These are phyloP conservation scores for Endoconidiophora polonica DNA, from an alignment of 2,329 filamentous ascomycete species.

Conservation along the genomic window DNA sequence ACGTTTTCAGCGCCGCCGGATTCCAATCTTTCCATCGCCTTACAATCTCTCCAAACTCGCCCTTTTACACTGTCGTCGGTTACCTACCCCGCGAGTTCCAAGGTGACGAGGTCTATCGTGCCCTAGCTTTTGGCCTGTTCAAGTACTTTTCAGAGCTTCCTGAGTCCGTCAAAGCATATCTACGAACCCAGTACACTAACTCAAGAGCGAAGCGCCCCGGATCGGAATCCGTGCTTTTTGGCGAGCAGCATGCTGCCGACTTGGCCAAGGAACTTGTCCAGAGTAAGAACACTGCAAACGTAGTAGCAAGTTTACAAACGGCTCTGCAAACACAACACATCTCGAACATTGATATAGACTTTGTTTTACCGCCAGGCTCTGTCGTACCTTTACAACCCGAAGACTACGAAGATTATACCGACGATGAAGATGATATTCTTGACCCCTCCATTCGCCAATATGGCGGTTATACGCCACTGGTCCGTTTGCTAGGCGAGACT, in stretches of 20 bases:
- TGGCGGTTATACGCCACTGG: conserved; percentile 57
- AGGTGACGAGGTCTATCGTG: conserved; percentile 83
- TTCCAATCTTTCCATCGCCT: conserved; percentile 81
- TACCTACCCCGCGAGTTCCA: conserved; percentile 85
- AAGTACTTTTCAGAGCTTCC: conserved; percentile 90
- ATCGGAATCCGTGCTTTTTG: conserved; percentile 56
- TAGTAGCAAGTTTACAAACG: conserved; percentile 55
- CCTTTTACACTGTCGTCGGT: conserved; percentile 78
- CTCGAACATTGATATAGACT: conserved; percentile 73
- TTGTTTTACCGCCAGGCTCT: conserved; percentile 64
- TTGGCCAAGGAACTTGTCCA: conserved; percentile 70
- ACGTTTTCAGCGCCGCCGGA: conserved; percentile 79
- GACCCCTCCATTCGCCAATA: conserved; percentile 53
- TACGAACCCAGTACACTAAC: conserved; percentile 38
- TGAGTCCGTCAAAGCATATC: conserved; percentile 52
- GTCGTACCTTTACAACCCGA: conserved; percentile 48
- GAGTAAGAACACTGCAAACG: conserved; percentile 58
- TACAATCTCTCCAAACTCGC: conserved; percentile 81
- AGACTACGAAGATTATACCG: conserved; percentile 40
- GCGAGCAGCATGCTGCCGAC: conserved; percentile 84
- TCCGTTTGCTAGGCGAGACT: conserved; percentile 66
- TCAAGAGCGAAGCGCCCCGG: conserved; percentile 41
- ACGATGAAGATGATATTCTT: conserved; percentile 48
- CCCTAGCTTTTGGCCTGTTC: conserved; percentile 76
- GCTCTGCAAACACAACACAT: conserved; percentile 69